Conservation (phyloP, 1,284 basidiomycete genomes). For the Phenoliferia sp. region DNA sequence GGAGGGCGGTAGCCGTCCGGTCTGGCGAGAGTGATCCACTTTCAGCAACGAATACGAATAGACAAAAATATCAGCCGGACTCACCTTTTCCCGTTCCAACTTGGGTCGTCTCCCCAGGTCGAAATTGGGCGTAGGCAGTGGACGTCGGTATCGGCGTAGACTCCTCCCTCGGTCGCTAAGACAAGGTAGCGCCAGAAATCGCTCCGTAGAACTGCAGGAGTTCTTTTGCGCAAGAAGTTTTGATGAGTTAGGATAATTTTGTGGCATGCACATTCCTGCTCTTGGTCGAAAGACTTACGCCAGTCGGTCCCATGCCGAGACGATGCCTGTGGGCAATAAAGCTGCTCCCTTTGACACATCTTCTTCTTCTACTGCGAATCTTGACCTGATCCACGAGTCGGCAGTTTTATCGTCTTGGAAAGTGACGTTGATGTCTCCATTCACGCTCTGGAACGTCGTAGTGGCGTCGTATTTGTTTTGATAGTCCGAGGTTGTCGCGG, state of each 20-base stretch:
- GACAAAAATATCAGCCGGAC: background rate
- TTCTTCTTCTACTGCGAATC: conserved; percentile 4
- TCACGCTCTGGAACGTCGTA: background rate
- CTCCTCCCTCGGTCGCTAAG: conserved; percentile 31
- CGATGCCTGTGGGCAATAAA: conserved; percentile 16
- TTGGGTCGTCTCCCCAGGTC: conserved; percentile 20
- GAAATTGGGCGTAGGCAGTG: conserved; percentile 26
- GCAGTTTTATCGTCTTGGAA: conserved; percentile 10
- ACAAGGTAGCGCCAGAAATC: conserved; percentile 36
- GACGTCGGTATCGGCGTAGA: conserved; percentile 33
- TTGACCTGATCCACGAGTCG: conserved; percentile 9
- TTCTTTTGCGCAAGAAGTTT: background rate
- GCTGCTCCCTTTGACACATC: background rate
- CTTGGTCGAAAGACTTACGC: background rate
- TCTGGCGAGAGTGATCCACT: background rate
- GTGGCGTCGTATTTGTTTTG: background rate
- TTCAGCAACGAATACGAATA: background rate
- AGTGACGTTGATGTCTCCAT: conserved; percentile 2
- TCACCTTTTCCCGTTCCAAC: conserved; percentile 8
- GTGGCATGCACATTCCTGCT: too few relatives aligned
- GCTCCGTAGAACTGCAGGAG: conserved; percentile 23
- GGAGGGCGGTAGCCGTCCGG: conserved; percentile 8
- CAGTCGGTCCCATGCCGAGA: background rate
- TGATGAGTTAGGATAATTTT: background rate
- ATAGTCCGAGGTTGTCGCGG: conserved; percentile 2